These are phyloP conservation scores for Amniculicola lignicola DNA, from an alignment of 495 filamentous ascomycete species.

Conservation along the genomic window DNA sequence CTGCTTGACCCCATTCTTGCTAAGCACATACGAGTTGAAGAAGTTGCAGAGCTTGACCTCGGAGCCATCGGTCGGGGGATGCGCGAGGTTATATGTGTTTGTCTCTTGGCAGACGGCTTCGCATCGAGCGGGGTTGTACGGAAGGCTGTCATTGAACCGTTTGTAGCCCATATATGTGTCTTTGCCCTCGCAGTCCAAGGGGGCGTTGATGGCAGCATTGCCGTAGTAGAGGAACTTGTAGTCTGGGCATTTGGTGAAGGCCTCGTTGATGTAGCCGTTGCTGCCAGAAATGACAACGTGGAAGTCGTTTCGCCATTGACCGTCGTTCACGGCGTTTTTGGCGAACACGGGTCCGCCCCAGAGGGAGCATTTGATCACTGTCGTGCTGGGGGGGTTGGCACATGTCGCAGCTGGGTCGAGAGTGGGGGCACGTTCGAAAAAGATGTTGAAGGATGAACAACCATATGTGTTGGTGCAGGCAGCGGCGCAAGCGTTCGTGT, in stretches of 20 bases:
- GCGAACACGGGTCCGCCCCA: conserved; percentile 8
- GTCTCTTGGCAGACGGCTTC: background rate
- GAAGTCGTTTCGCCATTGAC: conserved; percentile 25
- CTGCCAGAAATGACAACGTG: conserved; percentile 24
- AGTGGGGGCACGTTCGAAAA: conserved; percentile 7
- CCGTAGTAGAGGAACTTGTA: background rate
- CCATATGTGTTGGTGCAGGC: background rate
- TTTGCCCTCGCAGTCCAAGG: background rate
- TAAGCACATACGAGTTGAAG: conserved; percentile 1
- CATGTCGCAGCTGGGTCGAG: conserved; percentile 1
- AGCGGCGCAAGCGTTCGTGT: conserved; percentile 2
- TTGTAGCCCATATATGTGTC: conserved; percentile 6
- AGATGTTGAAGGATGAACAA: conserved; percentile 21
- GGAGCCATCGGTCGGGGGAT: conserved; percentile 1
- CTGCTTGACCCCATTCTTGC: background rate
- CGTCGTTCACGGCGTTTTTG: conserved; percentile 8
- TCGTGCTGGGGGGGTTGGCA: conserved; percentile 16
- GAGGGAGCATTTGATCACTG: conserved; percentile 19
- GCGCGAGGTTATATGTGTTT: background rate
- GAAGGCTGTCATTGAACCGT: background rate
- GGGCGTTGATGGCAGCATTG: background rate
- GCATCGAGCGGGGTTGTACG: background rate
- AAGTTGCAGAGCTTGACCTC: background rate
- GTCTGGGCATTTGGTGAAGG: background rate
- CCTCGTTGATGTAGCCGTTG: conserved; percentile 13